Conservation (phyloP, 768 basidiomycete genomes). For the Serendipita sp. region DNA sequence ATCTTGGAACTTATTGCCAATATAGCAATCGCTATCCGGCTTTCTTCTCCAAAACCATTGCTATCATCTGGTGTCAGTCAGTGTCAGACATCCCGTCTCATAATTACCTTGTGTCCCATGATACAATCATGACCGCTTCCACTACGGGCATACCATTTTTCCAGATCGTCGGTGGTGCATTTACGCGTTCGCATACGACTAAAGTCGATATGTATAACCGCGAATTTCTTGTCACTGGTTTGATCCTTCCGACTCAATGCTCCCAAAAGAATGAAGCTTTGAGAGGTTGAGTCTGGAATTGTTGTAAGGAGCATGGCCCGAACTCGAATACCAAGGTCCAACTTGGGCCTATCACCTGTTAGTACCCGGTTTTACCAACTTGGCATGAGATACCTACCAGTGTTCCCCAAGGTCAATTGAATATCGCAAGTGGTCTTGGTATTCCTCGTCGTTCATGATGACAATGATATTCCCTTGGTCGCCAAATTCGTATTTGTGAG, state of each 20-base stretch:
- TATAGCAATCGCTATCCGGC: conserved; percentile 66
- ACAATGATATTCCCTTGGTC: conserved; percentile 68
- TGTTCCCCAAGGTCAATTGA: conserved; percentile 66
- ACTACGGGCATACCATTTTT: conserved; percentile 71
- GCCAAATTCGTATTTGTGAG: conserved; percentile 93
- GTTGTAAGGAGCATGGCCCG: conserved; percentile 69
- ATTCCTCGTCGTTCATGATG: conserved; percentile 70
- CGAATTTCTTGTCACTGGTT: conserved; percentile 36
- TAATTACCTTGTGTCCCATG: conserved; percentile 76
- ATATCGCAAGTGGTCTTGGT: conserved; percentile 51
- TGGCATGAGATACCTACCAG: conserved; percentile 37
- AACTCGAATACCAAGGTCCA: conserved; percentile 51
- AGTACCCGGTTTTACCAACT: neutral
- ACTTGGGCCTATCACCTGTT: conserved; percentile 38
- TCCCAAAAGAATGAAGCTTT: conserved; percentile 84
- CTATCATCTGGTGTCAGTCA: conserved; percentile 23
- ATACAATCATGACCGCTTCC: conserved; percentile 54
- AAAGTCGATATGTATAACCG: conserved; percentile 72
- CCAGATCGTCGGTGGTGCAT: conserved; percentile 58
- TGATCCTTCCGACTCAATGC: conserved; percentile 49
- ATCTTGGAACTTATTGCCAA: conserved; percentile 78
- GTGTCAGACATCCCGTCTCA: neutral
- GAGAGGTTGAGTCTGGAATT: conserved; percentile 86
- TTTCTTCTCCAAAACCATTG: conserved; percentile 92
- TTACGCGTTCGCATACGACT: conserved; percentile 45